Evolutionary conservation across 1,139 yeast species (phyloP).

Genomic region (Barnettozyma hawaiiensis): DNA sequence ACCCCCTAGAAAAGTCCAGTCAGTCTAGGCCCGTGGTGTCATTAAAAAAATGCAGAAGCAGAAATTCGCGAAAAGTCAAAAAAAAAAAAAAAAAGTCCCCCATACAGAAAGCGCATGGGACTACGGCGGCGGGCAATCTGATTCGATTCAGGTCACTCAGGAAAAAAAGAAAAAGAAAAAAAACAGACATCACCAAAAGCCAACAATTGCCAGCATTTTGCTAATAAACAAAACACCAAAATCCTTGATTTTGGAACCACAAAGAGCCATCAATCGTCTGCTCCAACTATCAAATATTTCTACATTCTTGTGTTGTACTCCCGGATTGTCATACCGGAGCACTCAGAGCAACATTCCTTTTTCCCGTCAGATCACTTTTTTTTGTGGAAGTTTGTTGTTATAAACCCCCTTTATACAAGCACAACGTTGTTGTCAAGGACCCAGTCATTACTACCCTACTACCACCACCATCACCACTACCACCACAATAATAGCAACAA

Average conservation of each 20-base stretch:
- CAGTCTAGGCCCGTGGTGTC: not conserved
- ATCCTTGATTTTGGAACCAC: not conserved
- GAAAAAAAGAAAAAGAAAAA: conserved; percentile 1
- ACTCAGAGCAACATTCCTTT: not conserved
- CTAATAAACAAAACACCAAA: not conserved
- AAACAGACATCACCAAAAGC: conserved; percentile 1
- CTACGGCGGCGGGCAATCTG: conserved; percentile 33
- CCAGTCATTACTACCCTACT: not conserved
- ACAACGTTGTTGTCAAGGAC: not conserved
- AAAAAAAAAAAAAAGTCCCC: too few species aligned
- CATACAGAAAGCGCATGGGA: conserved; percentile 10
- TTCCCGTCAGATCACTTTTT: not conserved
- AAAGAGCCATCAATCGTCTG: not conserved
- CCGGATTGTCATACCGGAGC: not conserved
- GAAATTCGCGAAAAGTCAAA: not conserved
- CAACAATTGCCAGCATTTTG: not conserved
- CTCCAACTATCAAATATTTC: not conserved
- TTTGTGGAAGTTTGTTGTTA: conserved; percentile 3
- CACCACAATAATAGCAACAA: too few species aligned
- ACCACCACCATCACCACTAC: not conserved
- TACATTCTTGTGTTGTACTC: not conserved
- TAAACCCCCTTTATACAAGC: not conserved
- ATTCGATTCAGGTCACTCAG: conserved; percentile 32
- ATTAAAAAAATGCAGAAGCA: not conserved
- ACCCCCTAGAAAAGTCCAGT: not conserved